phyloP scores from a whole-genome alignment of 2,329 filamentous ascomycete species.

The Zopfia rhizophila region DNA sequence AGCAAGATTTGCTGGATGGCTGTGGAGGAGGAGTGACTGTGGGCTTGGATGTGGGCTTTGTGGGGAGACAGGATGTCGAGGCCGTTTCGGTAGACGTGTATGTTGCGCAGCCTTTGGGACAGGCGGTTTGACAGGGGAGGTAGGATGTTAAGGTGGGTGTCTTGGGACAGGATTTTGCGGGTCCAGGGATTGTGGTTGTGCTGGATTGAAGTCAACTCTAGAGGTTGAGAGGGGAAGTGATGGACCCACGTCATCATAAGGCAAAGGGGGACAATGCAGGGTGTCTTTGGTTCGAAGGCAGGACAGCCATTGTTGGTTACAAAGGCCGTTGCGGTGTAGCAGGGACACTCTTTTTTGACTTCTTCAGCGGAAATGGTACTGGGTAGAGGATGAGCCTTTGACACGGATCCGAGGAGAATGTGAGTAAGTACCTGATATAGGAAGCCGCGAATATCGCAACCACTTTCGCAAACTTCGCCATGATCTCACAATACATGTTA shows the following conservation, averaged over 20 bases:
- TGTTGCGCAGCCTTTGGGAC: constrained; percentile 19
- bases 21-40: constrained; percentile 7
- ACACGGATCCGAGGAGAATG: too few relatives aligned
- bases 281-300: constrained; percentile 13
- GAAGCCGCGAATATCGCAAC: too few relatives aligned
- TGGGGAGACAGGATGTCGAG: constrained; percentile 6
- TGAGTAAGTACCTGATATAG: too few relatives aligned
- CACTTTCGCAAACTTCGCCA: too few relatives aligned
- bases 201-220: constrained; percentile 4
- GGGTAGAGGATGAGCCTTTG: too few relatives aligned
- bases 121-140: constrained; percentile 23
- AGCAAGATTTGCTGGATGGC: constrained; percentile 14
- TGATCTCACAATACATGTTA: too few relatives aligned
- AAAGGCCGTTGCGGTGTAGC: constrained; percentile 24
- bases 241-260: constrained; percentile 12
- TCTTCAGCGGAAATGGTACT: too few relatives aligned
- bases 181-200: constrained; percentile 25
- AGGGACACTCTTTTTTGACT: constrained; percentile 21
- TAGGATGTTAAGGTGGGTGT: constrained; percentile 18
- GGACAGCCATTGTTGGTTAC: constrained; percentile 13
- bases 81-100: constrained; percentile 10
- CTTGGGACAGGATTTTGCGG: constrained; percentile 16
- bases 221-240: neutral
- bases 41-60: neutral
- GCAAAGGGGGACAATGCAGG: constrained; percentile 20